A percentile compares a stretch with the other conserved stretches of the same genome.
Evolutionary conservation across 805 yeast genomes (phyloP).

Genomic region (Tanozyma kutaoensis): DNA sequence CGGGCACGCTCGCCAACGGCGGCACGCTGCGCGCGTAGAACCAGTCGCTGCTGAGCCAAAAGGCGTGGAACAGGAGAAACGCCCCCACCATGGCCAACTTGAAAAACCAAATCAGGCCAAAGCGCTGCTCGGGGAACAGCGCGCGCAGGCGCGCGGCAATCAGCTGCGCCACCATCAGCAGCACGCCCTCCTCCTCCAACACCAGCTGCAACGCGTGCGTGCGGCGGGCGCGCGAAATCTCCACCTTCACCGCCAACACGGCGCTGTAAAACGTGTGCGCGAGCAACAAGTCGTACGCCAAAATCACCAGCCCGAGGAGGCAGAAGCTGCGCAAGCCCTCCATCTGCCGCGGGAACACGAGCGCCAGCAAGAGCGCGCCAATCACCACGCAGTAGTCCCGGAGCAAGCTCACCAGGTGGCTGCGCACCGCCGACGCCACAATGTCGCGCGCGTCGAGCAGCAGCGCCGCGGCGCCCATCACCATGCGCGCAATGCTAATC

Average conservation of each 20-base stretch:
- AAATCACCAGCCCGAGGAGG: conserved; percentile 53
- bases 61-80: conserved; percentile 50
- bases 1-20: conserved; percentile 11
- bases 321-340: conserved; percentile 74
- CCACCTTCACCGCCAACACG: conserved; percentile 74
- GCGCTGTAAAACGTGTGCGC: conserved; percentile 77
- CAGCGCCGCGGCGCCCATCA: conserved; percentile 26
- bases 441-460: conserved; percentile 27
- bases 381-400: conserved; percentile 70
- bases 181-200: conserved; percentile 86
- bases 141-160: conserved; percentile 39
- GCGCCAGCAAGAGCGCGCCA: conserved; percentile 41
- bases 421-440: conserved; percentile 26
- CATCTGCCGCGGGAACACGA: conserved; percentile 51
- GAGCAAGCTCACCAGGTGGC: conserved; percentile 38
- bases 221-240: conserved; percentile 74
- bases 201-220: conserved; percentile 66
- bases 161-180: conserved; percentile 53
- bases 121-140: conserved; percentile 6
- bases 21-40: conserved; percentile 18
- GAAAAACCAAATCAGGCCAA: conserved; percentile 7
- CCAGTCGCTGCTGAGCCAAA: conserved; percentile 64
- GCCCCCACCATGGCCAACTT: conserved; percentile 46
- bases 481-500: conserved; percentile 52
- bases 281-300: conserved; percentile 58